Percentiles rank a stretch among this genome's conserved stretches.
phyloP scores from a whole-genome alignment of 73 alveolate genomes.

The Urostyla sp. region DNA sequence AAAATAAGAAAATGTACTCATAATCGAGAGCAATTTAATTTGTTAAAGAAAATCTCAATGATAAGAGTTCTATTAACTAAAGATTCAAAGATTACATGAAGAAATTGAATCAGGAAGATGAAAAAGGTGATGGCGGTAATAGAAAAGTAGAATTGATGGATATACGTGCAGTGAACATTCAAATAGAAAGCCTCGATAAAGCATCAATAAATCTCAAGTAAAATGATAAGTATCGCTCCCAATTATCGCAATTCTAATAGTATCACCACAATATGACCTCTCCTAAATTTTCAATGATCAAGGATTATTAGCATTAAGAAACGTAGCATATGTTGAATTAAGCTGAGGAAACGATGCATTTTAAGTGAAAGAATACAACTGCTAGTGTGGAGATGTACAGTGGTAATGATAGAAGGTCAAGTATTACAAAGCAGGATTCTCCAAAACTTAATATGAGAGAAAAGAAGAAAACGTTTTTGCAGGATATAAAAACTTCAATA shows the following conservation, averaged over 20 bases:
- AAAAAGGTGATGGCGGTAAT: background rate
- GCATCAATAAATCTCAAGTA: background rate
- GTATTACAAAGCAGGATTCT: too few relatives aligned
- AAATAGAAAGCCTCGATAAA: background rate
- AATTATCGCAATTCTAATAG: background rate
- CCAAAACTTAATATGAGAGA: background rate
- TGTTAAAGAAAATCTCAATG: slow-evolving; percentile 18
- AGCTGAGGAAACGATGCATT: too few relatives aligned
- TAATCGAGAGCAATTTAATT: background rate
- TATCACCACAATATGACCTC: background rate
- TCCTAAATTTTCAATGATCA: background rate
- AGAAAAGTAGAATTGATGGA: background rate
- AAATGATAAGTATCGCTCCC: background rate
- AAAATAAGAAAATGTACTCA: background rate
- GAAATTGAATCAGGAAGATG: slow-evolving; percentile 9
- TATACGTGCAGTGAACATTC: background rate
- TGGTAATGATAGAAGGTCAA: too few relatives aligned
- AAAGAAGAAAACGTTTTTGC: background rate
- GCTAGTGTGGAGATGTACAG: too few relatives aligned
- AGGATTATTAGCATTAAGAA: too few relatives aligned
- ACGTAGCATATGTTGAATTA: too few relatives aligned
- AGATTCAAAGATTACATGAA: slow-evolving; percentile 38
- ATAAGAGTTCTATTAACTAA: slow-evolving; percentile 8
- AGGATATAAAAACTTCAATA: background rate
- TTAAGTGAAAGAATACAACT: too few relatives aligned